These are phyloP conservation scores for Castanea crenata DNA, from an alignment of 306 rosid species.

Conservation along the genomic window DNA sequence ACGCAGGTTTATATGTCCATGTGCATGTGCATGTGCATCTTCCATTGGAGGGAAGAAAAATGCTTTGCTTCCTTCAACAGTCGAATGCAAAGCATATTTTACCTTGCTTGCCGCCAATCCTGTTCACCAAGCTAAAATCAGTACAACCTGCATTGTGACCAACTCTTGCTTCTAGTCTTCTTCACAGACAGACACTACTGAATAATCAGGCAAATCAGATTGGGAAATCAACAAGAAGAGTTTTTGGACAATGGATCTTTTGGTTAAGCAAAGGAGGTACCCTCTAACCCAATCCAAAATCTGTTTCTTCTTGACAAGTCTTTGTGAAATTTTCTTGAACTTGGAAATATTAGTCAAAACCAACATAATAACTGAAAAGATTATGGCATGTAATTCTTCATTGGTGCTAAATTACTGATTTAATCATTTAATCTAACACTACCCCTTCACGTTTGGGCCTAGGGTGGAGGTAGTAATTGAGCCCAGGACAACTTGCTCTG, in stretches of 20 bases:
- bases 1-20: conserved; percentile 18
- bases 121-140: conserved; percentile 23
- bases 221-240: not conserved
- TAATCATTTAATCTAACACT: no score
- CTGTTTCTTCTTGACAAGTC: not conserved
- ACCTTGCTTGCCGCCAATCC: conserved; percentile 44
- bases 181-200: not conserved
- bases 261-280: conserved; percentile 35
- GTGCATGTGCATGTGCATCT: conserved; percentile 19
- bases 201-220: not conserved
- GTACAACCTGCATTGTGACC: not conserved
- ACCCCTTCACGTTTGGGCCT: no score
- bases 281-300: conserved; percentile 1
- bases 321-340: not conserved
- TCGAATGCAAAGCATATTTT: conserved; percentile 39
- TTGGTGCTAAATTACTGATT: not conserved
- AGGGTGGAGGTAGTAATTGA: rapidly evolving
- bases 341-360: not conserved
- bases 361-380: not conserved
- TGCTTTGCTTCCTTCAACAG: conserved; percentile 48
- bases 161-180: conserved; percentile 13
- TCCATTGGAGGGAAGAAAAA: conserved; percentile 21
- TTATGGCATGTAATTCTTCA: not conserved
- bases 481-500: no score
- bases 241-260: conserved; percentile 29